Conservation (phyloP, 352 stramenopile species). For the Globisporangium barbulae region DNA sequence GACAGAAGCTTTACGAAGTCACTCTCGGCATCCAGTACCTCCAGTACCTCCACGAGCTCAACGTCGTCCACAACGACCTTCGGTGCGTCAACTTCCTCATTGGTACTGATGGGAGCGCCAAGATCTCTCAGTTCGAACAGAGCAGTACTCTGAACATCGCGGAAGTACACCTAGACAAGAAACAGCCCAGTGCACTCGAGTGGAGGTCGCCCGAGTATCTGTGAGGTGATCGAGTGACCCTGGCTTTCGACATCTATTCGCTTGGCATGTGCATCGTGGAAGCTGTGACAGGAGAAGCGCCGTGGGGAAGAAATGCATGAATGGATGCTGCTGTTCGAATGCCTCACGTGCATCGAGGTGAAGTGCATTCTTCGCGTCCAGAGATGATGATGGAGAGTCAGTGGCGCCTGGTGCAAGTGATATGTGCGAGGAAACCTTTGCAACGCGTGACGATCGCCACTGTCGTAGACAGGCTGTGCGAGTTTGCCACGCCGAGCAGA, state of each 20-base stretch:
- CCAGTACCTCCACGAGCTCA: slow-evolving; percentile 20
- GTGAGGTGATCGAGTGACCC: not conserved
- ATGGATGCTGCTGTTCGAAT: not conserved
- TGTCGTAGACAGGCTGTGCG: slow-evolving; percentile 7
- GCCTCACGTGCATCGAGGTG: not conserved
- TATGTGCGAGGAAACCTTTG: not conserved
- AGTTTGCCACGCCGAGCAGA: not conserved
- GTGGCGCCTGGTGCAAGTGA: slow-evolving; percentile 6
- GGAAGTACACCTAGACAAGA: not conserved
- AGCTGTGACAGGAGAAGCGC: slow-evolving; percentile 7
- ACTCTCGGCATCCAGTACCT: slow-evolving; percentile 21
- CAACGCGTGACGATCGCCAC: slow-evolving; percentile 1
- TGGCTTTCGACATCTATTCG: slow-evolving; percentile 11
- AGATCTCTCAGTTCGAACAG: slow-evolving; percentile 24
- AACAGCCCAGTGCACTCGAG: not conserved
- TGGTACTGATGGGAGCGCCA: slow-evolving; percentile 17
- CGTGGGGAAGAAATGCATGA: not conserved
- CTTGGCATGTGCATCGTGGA: slow-evolving; percentile 20
- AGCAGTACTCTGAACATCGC: not conserved
- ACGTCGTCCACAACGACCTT: slow-evolving; percentile 23
- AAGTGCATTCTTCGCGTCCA: not conserved
- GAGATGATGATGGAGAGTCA: not conserved
- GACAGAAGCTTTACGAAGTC: slow-evolving; percentile 22
- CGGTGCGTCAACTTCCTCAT: slow-evolving; percentile 25
- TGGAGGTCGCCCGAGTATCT: slow-evolving; percentile 7